Percentiles rank a stretch among this genome's conserved stretches.
phyloP scores from a whole-genome alignment of 2,329 filamentous ascomycete genomes.

The Chaetoscypha palmicola region DNA sequence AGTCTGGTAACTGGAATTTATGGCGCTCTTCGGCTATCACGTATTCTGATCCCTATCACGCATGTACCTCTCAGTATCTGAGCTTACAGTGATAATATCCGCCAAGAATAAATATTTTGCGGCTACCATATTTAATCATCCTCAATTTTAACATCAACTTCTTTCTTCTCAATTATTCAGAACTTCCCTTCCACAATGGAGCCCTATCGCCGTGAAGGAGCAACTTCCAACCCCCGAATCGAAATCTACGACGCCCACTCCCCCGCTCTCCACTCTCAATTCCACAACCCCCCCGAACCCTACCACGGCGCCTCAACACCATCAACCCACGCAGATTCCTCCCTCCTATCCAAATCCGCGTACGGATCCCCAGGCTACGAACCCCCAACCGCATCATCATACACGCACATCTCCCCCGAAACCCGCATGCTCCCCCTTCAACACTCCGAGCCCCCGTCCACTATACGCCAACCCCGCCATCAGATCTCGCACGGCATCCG shows the following conservation, averaged over 20 bases:
- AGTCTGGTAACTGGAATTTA: too few relatives aligned
- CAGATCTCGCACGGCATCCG: constrained; percentile 1
- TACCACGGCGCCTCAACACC: neutral
- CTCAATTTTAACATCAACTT: neutral
- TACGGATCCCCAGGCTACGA: neutral
- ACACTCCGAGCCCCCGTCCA: neutral
- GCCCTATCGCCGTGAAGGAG: neutral
- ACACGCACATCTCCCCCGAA: neutral
- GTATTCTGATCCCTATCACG: too few relatives aligned
- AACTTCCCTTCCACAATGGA: neutral
- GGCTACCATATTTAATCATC: neutral
- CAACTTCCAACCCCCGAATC: neutral
- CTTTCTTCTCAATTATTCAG: neutral
- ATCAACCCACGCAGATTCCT: neutral
- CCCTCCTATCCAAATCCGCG: neutral
- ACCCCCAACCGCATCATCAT: neutral
- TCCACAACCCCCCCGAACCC: neutral
- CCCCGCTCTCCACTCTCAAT: neutral
- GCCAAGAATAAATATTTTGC: neutral
- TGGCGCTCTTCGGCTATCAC: too few relatives aligned
- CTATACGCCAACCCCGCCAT: neutral
- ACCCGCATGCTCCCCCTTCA: neutral
- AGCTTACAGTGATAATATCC: too few relatives aligned
- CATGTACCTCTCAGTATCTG: too few relatives aligned
- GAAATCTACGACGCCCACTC: constrained; percentile 1